Percentiles rank a stretch among this genome's conserved stretches.
phyloP scores from a whole-genome alignment of 2,329 filamentous ascomycete genomes.

The Pseudocercospora eumusae region DNA sequence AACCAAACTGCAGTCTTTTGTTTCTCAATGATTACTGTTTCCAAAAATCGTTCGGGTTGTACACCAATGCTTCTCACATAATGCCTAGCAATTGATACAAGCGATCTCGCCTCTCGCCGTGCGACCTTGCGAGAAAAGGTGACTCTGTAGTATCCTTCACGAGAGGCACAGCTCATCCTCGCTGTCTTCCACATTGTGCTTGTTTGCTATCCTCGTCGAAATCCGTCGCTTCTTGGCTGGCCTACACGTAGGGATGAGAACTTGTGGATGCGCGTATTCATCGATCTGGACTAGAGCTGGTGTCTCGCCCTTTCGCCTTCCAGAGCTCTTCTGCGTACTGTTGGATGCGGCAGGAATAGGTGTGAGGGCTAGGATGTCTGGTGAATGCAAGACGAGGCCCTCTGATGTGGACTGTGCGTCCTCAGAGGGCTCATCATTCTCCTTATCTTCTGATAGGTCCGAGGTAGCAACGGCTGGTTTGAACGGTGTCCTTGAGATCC shows the following conservation, averaged over 20 bases:
- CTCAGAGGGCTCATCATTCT: not conserved
- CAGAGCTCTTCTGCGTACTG: too few relatives aligned
- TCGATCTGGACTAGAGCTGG: not conserved
- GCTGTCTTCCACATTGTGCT: not conserved
- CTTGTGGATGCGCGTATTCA: conserved; percentile 5
- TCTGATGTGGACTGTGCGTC: not conserved
- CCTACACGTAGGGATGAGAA: not conserved
- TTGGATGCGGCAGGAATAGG: not conserved
- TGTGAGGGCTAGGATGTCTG: not conserved
- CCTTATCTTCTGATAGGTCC: not conserved
- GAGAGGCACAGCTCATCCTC: conserved; percentile 5
- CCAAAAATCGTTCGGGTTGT: not conserved
- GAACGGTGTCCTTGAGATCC: conserved; percentile 47
- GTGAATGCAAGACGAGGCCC: not conserved
- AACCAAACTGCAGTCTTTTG: too few relatives aligned
- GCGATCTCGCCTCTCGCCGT: not conserved
- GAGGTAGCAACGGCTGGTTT: not conserved
- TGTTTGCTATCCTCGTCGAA: not conserved
- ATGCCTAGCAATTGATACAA: not conserved
- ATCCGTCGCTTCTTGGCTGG: not conserved
- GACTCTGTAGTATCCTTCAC: not conserved
- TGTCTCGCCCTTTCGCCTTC: not conserved
- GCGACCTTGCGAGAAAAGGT: too few relatives aligned
- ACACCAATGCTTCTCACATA: not conserved
- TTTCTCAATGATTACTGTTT: not conserved